Evolutionary conservation across 441 rosid genomes (phyloP).

Genomic region (Pelargonium fulgidum): DNA sequence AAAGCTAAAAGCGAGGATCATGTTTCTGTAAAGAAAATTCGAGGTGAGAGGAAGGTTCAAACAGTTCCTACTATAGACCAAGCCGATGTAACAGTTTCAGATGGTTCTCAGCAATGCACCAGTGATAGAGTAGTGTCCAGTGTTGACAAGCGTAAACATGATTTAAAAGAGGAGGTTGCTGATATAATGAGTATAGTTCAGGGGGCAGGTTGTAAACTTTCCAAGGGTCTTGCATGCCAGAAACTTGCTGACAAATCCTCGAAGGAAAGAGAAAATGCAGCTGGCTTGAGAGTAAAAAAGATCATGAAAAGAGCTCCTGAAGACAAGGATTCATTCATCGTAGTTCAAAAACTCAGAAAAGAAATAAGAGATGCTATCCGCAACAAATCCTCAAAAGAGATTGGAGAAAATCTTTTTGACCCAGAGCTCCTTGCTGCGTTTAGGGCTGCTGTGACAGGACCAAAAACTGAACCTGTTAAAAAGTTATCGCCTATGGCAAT

Average conservation of each 20-base stretch:
- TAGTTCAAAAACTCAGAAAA: slow-evolving; percentile 76
- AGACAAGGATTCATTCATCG: slow-evolving; percentile 59
- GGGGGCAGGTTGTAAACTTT: slow-evolving; percentile 36
- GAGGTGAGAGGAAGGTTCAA: slow-evolving; percentile 40
- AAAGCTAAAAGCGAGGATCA: slow-evolving; percentile 33
- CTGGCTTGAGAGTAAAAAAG: slow-evolving; percentile 87
- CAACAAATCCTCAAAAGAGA: slow-evolving; percentile 52
- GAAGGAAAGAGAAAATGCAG: slow-evolving; percentile 45
- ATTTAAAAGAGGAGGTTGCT: slow-evolving; percentile 28
- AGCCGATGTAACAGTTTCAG: slow-evolving; percentile 28
- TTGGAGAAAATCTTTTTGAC: slow-evolving; percentile 67
- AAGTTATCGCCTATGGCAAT: slow-evolving; percentile 51
- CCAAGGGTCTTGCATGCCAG: slow-evolving; percentile 29
- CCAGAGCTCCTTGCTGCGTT: slow-evolving; percentile 93
- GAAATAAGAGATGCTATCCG: slow-evolving; percentile 90
- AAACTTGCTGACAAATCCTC: slow-evolving; percentile 37
- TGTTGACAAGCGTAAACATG: slow-evolving; percentile 25
- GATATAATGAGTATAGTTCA: slow-evolving; percentile 78
- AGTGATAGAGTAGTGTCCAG: slow-evolving; percentile 15
- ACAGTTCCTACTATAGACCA: slow-evolving; percentile 29
- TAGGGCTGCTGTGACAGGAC: slow-evolving; percentile 71
- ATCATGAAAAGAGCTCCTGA: slow-evolving; percentile 65
- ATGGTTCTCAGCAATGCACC: slow-evolving; percentile 26
- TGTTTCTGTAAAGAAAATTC: slow-evolving; percentile 34
- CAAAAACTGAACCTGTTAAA: slow-evolving; percentile 48